A percentile compares a stretch with the other conserved stretches of the same genome.
phyloP scores from a whole-genome alignment of 352 stramenopile species.

The Pythium utonaiense region DNA sequence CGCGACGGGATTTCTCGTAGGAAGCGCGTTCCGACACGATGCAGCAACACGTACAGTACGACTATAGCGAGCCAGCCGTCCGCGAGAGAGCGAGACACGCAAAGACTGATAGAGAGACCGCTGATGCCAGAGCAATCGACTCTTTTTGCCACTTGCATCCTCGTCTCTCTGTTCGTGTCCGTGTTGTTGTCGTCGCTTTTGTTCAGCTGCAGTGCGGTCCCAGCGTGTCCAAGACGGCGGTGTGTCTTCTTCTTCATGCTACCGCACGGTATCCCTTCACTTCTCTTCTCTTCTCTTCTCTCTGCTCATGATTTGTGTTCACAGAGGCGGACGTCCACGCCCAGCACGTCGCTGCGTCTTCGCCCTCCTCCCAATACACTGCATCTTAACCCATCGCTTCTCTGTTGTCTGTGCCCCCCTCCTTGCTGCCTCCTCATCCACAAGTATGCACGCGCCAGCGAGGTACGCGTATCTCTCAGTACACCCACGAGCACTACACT shows the following conservation, averaged over 20 bases:
- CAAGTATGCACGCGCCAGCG: not conserved
- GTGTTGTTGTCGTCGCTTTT: conserved; percentile 3
- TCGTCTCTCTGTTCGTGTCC: conserved; percentile 1
- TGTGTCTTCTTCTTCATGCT: not conserved
- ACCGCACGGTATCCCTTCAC: not conserved
- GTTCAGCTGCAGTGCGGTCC: not conserved
- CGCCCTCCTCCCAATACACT: conserved; percentile 4
- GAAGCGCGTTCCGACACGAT: conserved; percentile 2
- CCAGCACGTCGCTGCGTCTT: not conserved
- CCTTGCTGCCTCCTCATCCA: not conserved
- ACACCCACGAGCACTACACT: too few species aligned
- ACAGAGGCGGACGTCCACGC: not conserved
- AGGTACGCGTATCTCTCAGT: not conserved
- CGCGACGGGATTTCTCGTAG: conserved; percentile 67
- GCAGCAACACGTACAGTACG: conserved; percentile 2
- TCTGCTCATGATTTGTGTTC: not conserved
- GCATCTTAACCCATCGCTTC: not conserved
- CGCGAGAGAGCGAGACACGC: not conserved
- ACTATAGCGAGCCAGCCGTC: not conserved
- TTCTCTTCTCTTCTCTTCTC: conserved; percentile 1
- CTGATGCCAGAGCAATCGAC: conserved; percentile 1
- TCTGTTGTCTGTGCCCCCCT: conserved; percentile 5
- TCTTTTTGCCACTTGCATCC: not conserved
- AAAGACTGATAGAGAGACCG: not conserved
- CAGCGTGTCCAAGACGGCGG: not conserved